A percentile compares a stretch with the other conserved stretches of the same genome.
phyloP scores from a whole-genome alignment of 2,329 filamentous ascomycete genomes.

The Botrytis fragariae region DNA sequence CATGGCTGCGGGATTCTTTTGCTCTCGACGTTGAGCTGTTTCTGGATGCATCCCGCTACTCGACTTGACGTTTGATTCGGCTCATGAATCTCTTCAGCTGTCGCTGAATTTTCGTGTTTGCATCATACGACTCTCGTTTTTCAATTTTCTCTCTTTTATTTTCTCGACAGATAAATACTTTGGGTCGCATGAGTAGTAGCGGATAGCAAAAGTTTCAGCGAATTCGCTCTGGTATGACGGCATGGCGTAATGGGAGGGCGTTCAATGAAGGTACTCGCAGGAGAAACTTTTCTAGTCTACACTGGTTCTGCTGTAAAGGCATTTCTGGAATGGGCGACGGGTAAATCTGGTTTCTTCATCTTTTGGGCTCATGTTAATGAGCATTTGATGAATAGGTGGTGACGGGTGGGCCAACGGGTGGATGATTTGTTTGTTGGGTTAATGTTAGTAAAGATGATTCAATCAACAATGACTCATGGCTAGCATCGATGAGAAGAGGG shows the following conservation, averaged over 20 bases:
- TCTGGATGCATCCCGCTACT: slow-evolving; percentile 22
- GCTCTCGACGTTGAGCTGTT: slow-evolving; percentile 27
- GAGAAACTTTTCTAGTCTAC: slow-evolving; percentile 33
- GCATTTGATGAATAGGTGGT: slow-evolving; percentile 22
- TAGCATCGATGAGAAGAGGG: slow-evolving; percentile 24
- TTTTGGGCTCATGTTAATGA: slow-evolving; percentile 27
- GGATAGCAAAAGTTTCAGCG: slow-evolving; percentile 39
- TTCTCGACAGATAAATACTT: slow-evolving; percentile 29
- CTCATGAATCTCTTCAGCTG: slow-evolving; percentile 26
- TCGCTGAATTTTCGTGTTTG: slow-evolving; percentile 34
- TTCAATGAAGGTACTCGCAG: slow-evolving; percentile 32
- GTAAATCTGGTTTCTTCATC: slow-evolving; percentile 30
- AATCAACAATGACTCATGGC: not conserved
- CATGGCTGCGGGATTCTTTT: slow-evolving; percentile 26
- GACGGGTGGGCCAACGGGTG: slow-evolving; percentile 20
- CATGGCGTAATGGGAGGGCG: slow-evolving; percentile 33
- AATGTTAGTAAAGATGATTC: slow-evolving; percentile 26
- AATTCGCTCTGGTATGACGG: slow-evolving; percentile 37
- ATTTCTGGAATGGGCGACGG: slow-evolving; percentile 35
- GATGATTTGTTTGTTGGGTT: slow-evolving; percentile 19
- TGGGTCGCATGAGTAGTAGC: slow-evolving; percentile 34
- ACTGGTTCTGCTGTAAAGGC: slow-evolving; percentile 33
- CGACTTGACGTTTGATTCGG: slow-evolving; percentile 27
- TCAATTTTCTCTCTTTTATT: slow-evolving; percentile 21
- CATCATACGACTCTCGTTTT: slow-evolving; percentile 39